phyloP scores from a whole-genome alignment of 78 protist genomes.

The Dictyostelium purpureum region DNA sequence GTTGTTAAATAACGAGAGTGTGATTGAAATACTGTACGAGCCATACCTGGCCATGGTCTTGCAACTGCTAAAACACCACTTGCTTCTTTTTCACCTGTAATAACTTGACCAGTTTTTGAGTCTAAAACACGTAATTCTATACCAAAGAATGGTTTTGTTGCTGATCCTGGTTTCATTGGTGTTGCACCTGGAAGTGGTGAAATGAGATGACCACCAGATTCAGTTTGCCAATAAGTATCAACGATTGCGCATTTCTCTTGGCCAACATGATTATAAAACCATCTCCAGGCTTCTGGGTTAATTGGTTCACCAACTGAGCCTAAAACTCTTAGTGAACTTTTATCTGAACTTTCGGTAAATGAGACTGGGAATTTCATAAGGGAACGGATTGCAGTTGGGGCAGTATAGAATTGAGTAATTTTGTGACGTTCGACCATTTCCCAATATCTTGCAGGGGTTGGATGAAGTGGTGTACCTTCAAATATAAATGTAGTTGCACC shows the following conservation, averaged over 20 bases:
- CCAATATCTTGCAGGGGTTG: conserved; percentile 94
- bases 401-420: conserved; percentile 97
- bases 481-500: conserved; percentile 96
- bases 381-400: conserved; percentile 98
- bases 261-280: conserved; percentile 94
- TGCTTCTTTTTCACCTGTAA: conserved; percentile 8
- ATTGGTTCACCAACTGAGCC: conserved; percentile 98
- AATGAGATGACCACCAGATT: conserved; percentile 96
- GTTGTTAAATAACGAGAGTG: conserved; percentile 85
- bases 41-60: conserved; percentile 94
- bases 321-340: conserved; percentile 85
- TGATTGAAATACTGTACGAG: conserved; percentile 89
- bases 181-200: conserved; percentile 96
- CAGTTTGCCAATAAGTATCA: conserved; percentile 99
- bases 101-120: conserved; percentile 40
- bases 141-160: conserved; percentile 97
- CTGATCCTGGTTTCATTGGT: conserved; percentile 95
- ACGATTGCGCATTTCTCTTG: conserved; percentile 91
- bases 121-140: conserved; percentile 91
- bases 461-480: conserved; percentile 95
- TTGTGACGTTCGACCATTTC: conserved; percentile 88
- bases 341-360: conserved; percentile 71
- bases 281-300: conserved; percentile 95
- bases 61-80: conserved; percentile 80
- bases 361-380: conserved; percentile 90